Evolutionary conservation across 305 asterid species (phyloP).

Genomic region (Withania somnifera): DNA sequence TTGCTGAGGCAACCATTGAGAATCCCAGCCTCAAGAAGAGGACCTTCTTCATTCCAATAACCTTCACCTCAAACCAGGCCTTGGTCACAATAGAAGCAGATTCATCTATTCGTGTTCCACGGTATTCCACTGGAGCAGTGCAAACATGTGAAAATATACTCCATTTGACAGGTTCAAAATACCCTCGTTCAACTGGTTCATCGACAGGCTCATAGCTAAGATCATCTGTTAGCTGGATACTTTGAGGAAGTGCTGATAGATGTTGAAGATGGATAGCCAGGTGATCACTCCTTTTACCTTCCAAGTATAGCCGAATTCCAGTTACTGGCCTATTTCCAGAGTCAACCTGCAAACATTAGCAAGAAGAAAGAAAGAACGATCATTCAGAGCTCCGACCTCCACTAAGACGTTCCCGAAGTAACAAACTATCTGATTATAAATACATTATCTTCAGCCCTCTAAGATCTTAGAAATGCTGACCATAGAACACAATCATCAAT

Average conservation of each 20-base stretch:
- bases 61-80: constrained; percentile 87
- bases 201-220: constrained; percentile 46
- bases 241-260: constrained; percentile 49
- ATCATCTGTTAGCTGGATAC: constrained; percentile 49
- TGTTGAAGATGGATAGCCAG: constrained; percentile 88
- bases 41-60: constrained; percentile 64
- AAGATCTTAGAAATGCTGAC: background rate
- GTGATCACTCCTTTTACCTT: constrained; percentile 80
- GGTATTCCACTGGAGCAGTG: constrained; percentile 85
- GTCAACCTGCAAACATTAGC: constrained; percentile 45
- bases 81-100: constrained; percentile 72
- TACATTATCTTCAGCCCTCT: background rate
- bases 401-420: background rate
- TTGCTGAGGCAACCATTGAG: constrained; percentile 63
- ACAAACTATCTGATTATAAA: background rate
- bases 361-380: background rate
- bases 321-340: constrained; percentile 73
- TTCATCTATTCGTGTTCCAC: constrained; percentile 56
- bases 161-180: constrained; percentile 85
- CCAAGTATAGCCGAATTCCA: constrained; percentile 75
- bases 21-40: constrained; percentile 85
- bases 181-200: constrained; percentile 50
- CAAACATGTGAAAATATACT: constrained; percentile 88
- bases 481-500: background rate
- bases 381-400: background rate